A percentile compares a stretch with the other conserved stretches of the same genome.
phyloP scores from a whole-genome alignment of 2,329 filamentous ascomycete species.

The Colletotrichum somersetense region DNA sequence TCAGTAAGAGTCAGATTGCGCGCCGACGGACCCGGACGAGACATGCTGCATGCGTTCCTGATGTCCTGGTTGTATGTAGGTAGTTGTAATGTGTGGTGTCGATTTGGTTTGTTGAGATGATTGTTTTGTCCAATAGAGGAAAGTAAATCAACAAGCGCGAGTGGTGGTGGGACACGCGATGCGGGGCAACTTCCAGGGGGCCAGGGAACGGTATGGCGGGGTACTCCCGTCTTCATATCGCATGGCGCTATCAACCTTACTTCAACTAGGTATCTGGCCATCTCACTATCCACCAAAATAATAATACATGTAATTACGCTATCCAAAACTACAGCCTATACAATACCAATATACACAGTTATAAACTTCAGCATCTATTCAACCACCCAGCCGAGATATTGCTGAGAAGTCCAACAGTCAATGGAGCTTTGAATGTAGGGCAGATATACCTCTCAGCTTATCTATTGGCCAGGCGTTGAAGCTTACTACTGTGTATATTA shows the following conservation, averaged over 20 bases:
- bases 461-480: no score
- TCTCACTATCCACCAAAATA: no score
- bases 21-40: slow-evolving; percentile 61
- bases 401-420: no score
- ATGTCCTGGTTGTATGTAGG: slow-evolving; percentile 10
- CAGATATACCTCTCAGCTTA: no score
- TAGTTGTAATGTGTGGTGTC: slow-evolving; percentile 3
- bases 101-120: slow-evolving; percentile 27
- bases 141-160: slow-evolving; percentile 35
- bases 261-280: background rate
- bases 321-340: no score
- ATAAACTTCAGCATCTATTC: no score
- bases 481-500: no score
- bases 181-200: slow-evolving; percentile 47
- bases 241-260: background rate
- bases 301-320: no score
- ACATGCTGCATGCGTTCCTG: slow-evolving; percentile 56
- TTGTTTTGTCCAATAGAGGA: slow-evolving; percentile 27
- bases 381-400: no score
- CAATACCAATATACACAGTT: no score
- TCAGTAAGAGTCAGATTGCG: slow-evolving; percentile 85
- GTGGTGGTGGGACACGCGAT: slow-evolving; percentile 46
- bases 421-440: no score
- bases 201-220: slow-evolving; percentile 13
- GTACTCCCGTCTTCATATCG: background rate